Evolutionary conservation across 2,329 filamentous ascomycete genomes (phyloP).

Genomic region (Tolypocladium ophioglossoides): DNA sequence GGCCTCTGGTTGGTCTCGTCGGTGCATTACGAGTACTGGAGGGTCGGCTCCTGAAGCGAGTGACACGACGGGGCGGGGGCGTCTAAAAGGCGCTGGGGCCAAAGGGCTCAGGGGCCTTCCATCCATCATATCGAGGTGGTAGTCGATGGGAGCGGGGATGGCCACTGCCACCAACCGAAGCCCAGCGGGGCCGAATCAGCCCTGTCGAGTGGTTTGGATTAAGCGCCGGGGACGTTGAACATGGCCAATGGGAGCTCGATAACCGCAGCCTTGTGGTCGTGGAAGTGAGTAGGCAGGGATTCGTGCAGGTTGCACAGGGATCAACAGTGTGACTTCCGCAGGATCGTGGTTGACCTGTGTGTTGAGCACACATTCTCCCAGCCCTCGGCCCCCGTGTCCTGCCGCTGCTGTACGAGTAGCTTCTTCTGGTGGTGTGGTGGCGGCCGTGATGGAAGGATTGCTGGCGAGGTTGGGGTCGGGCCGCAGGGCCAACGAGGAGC

Average conservation of each 20-base stretch:
- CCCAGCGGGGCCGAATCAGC: not conserved
- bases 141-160: too few relatives aligned
- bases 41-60: too few relatives aligned
- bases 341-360: not conserved
- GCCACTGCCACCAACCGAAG: not conserved
- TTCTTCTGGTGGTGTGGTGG: not conserved
- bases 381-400: too few relatives aligned
- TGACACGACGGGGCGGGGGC: too few relatives aligned
- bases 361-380: too few relatives aligned
- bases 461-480: not conserved
- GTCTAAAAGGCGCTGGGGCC: too few relatives aligned
- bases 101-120: too few relatives aligned
- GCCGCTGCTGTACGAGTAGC: not conserved
- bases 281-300: not conserved
- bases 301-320: not conserved
- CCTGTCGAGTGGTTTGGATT: not conserved
- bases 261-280: not conserved
- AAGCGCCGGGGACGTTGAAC: not conserved
- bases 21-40: too few relatives aligned
- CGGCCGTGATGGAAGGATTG: not conserved
- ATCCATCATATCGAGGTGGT: too few relatives aligned
- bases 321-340: not conserved
- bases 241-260: not conserved
- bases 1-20: too few relatives aligned
- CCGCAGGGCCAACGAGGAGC: not conserved